Evolutionary conservation across 1,284 basidiomycete genomes (phyloP), one percentile per base, ranked within the genome.

Genomic region (Ceratobasidium sp.): DNA sequence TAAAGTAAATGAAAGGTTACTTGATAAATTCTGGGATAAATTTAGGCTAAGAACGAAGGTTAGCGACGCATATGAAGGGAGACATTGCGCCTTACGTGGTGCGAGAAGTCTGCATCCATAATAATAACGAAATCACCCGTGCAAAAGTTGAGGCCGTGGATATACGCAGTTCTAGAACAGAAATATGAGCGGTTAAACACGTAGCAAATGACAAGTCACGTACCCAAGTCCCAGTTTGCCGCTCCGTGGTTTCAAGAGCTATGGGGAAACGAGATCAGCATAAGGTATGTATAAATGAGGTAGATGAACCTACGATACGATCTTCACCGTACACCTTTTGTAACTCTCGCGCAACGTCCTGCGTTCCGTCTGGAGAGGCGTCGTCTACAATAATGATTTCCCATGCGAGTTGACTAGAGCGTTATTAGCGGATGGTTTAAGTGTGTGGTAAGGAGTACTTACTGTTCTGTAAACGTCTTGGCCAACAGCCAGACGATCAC

Each of bases 91-190:
- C 91, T 69, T 83, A 95, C 95, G 80, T 97, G 95, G 81, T 97
- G 95, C 14, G 94, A 96, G 82, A 97, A 97, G 84, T 97, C 95
- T 65, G 95, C 95, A 80, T 97, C 95, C 95, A 97, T 97, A 82
- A 97, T 97, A 80, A 97, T 94, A 45, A 96, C 94, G 84, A 96
- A 97, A 82, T 94, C 93, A n/a, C 95, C 95, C 0, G 92, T 91
- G 80, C 91, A 93, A 81, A 92, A 94, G 79, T 94, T 91, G 67
- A 97, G 86, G 14, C 95, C 95, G 81, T 97, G 93, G 66, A 97
- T 94, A 82, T 97, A 97, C 24, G 95, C 95, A 17, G 95, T 96
- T 69, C 94, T 95, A 78, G 44, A 1, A 29, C 45, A 45, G 11
- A 59, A 36, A 17, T 29, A 59, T 31, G 59, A 67, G 36, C 62